A percentile compares a stretch with the other conserved stretches of the same genome.
Conservation (phyloP, 78 protist genomes). For the Dictyostelium capitatum region DNA sequence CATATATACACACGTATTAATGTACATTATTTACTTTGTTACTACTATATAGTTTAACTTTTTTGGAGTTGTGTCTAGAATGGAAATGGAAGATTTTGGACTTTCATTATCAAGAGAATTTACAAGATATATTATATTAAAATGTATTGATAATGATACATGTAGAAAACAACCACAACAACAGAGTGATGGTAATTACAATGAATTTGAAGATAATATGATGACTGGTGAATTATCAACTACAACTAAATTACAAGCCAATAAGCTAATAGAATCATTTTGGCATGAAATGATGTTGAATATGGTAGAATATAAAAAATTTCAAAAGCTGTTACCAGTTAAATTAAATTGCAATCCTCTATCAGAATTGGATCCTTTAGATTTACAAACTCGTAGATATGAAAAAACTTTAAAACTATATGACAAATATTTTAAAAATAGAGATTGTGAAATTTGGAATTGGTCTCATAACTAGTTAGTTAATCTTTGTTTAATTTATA, state of each 20-base stretch:
- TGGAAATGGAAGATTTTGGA: not conserved
- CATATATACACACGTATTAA: too few relatives aligned
- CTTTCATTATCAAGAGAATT: not conserved
- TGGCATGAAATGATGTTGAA: not conserved
- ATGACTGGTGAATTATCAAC: too few relatives aligned
- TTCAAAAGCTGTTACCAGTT: not conserved
- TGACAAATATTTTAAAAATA: not conserved
- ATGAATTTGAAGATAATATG: too few relatives aligned
- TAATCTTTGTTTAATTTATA: too few relatives aligned
- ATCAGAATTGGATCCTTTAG: not conserved
- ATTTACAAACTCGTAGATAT: not conserved
- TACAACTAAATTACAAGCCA: not conserved
- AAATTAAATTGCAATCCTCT: not conserved
- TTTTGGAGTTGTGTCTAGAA: not conserved
- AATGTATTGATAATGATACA: constrained; percentile 2
- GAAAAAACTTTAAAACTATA: constrained; percentile 2
- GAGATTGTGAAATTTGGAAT: not conserved
- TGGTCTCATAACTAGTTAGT: too few relatives aligned
- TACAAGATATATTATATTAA: not conserved
- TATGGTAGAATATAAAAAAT: not conserved
- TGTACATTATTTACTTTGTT: too few relatives aligned
- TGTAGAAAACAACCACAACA: not conserved
- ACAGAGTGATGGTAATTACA: too few relatives aligned
- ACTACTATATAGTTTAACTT: not conserved
- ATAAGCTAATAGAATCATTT: not conserved